Percentiles rank a stretch among this genome's conserved stretches.
phyloP scores from a whole-genome alignment of 2,329 filamentous ascomycete genomes.

The Nigrograna mackinnonii region DNA sequence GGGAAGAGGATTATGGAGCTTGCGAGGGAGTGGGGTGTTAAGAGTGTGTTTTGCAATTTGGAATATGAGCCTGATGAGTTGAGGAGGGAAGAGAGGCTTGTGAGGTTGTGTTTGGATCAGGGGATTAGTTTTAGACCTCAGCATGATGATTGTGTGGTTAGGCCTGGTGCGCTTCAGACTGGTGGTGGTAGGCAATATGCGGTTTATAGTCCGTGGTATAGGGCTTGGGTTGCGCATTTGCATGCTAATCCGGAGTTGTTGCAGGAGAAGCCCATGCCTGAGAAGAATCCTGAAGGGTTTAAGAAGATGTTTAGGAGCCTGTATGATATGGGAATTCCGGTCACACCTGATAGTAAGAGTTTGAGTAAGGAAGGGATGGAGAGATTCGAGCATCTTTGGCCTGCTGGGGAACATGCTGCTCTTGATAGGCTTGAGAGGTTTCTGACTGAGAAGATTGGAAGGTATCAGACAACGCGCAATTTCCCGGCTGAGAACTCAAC shows the following conservation, averaged over 20 bases:
- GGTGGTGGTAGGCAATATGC: slow-evolving; percentile 78
- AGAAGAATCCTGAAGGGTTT: slow-evolving; percentile 56
- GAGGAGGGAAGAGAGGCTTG: slow-evolving; percentile 71
- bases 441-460: slow-evolving; percentile 48
- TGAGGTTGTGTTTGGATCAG: slow-evolving; percentile 62
- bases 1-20: slow-evolving; percentile 66
- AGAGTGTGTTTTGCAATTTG: slow-evolving; percentile 78
- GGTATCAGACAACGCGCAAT: slow-evolving; percentile 46
- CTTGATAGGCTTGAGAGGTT: slow-evolving; percentile 46
- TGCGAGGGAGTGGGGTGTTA: slow-evolving; percentile 71
- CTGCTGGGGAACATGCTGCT: slow-evolving; percentile 49
- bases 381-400: slow-evolving; percentile 46
- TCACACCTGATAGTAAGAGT: slow-evolving; percentile 64
- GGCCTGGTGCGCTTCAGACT: slow-evolving; percentile 69
- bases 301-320: slow-evolving; percentile 51
- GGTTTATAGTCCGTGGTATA: slow-evolving; percentile 83
- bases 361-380: slow-evolving; percentile 48
- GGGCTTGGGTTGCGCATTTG: slow-evolving; percentile 73
- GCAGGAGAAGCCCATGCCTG: slow-evolving; percentile 62
- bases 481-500: slow-evolving; percentile 47
- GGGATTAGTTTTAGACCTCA: slow-evolving; percentile 71
- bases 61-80: slow-evolving; percentile 94
- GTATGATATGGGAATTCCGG: slow-evolving; percentile 34
- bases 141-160: slow-evolving; percentile 82
- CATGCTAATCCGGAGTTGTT: slow-evolving; percentile 71